A percentile compares a stretch with the other conserved stretches of the same genome.
phyloP scores from a whole-genome alignment of 2,329 filamentous ascomycete genomes.

The Delphinella strobiligena region DNA sequence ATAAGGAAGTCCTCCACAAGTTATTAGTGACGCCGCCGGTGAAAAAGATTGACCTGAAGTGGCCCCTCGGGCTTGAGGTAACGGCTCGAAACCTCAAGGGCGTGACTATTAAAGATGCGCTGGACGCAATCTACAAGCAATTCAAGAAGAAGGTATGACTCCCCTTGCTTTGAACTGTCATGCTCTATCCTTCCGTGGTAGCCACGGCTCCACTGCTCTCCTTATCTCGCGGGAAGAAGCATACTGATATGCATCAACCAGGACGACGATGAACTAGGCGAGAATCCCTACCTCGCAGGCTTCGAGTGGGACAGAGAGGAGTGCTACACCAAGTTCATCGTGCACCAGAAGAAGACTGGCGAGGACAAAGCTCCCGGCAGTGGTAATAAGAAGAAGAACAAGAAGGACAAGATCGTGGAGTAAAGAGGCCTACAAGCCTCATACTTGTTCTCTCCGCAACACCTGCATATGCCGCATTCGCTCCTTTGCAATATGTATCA shows the following conservation, averaged over 20 bases:
- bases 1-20: slow-evolving; percentile 73
- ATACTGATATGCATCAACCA: slow-evolving; percentile 24
- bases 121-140: slow-evolving; percentile 91
- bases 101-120: slow-evolving; percentile 91
- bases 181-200: slow-evolving; percentile 5
- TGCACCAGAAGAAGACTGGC: slow-evolving; percentile 68
- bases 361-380: slow-evolving; percentile 38
- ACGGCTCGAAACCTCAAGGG: slow-evolving; percentile 85
- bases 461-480: neutral
- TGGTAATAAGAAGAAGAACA: slow-evolving; percentile 51
- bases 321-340: slow-evolving; percentile 75
- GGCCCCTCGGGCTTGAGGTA: slow-evolving; percentile 77
- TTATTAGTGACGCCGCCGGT: slow-evolving; percentile 68
- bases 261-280: slow-evolving; percentile 77
- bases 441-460: too few relatives aligned
- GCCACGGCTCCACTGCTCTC: slow-evolving; percentile 9
- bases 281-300: slow-evolving; percentile 74
- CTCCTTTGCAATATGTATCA: too few relatives aligned
- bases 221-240: slow-evolving; percentile 7
- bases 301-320: slow-evolving; percentile 97
- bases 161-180: neutral
- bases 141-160: slow-evolving; percentile 84
- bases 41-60: slow-evolving; percentile 90
- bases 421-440: slow-evolving; percentile 10
- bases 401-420: slow-evolving; percentile 19